Evolutionary conservation across 306 rosid genomes (phyloP).

Genomic region (Vicia faba): DNA sequence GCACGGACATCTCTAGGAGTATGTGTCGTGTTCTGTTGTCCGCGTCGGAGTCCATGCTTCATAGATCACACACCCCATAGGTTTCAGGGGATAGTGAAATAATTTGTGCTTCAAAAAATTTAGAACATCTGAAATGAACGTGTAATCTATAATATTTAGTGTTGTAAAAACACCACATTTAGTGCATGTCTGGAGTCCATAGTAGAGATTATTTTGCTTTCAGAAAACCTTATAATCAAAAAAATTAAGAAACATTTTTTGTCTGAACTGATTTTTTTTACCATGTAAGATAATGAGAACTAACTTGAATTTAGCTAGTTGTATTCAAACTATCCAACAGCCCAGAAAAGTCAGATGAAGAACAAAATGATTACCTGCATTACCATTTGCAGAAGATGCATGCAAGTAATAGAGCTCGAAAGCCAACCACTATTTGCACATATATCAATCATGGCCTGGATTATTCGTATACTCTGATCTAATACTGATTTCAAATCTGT

Average conservation of each 20-base stretch:
- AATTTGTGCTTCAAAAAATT: too few relatives aligned
- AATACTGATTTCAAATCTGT: constrained; percentile 93
- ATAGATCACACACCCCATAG: too few relatives aligned
- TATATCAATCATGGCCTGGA: constrained; percentile 98
- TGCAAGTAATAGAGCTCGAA: constrained; percentile 82
- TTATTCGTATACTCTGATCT: constrained; percentile 95
- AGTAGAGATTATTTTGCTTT: constrained; percentile 16
- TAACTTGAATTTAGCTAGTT: constrained; percentile 16
- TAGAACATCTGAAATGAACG: too few relatives aligned
- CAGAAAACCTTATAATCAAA: constrained; percentile 5
- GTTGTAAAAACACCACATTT: too few relatives aligned
- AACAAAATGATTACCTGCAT: constrained; percentile 70
- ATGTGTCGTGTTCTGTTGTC: too few relatives aligned
- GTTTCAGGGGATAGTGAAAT: too few relatives aligned
- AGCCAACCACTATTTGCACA: constrained; percentile 98
- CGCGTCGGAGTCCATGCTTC: too few relatives aligned
- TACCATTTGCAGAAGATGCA: constrained; percentile 97
- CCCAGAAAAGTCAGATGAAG: constrained; percentile 14
- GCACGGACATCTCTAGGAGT: too few relatives aligned
- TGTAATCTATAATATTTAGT: too few relatives aligned
- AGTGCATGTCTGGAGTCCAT: neutral
- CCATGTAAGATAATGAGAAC: neutral
- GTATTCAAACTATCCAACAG: constrained; percentile 19
- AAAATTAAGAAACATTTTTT: neutral
- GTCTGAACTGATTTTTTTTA: neutral